Evolutionary conservation across 345 rosid genomes (phyloP).

Genomic region (Luvunga scandens): DNA sequence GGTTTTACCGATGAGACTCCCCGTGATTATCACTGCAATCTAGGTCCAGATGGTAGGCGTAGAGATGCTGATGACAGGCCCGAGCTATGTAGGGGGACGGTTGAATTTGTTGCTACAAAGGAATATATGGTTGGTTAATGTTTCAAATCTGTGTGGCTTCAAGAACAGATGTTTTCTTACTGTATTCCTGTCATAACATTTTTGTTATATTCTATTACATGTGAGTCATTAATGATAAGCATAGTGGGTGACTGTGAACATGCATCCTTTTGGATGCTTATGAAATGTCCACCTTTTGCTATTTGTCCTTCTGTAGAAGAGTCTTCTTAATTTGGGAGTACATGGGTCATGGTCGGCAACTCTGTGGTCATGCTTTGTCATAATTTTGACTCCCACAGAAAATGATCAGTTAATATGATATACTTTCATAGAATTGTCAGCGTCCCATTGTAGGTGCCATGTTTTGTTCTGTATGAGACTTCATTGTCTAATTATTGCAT

Average conservation of each 20-base stretch:
- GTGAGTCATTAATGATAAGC: background rate
- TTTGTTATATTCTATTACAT: background rate
- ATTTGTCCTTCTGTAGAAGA: background rate
- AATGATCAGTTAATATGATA: background rate
- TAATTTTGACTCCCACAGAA: background rate
- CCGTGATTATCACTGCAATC: slow-evolving; percentile 63
- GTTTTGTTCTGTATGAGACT: background rate
- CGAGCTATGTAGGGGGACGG: slow-evolving; percentile 66
- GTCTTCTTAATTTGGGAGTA: background rate
- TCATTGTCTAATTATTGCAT: background rate
- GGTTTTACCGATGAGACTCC: slow-evolving; percentile 66
- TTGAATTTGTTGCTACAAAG: slow-evolving; percentile 82
- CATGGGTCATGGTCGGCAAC: background rate
- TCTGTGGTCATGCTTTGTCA: background rate
- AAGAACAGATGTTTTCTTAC: background rate
- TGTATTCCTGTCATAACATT: background rate
- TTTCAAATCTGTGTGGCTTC: slow-evolving; percentile 1
- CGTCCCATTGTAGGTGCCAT: background rate
- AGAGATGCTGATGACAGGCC: slow-evolving; percentile 76
- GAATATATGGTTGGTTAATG: slow-evolving; percentile 79
- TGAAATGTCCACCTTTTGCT: background rate
- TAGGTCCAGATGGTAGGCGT: slow-evolving; percentile 70
- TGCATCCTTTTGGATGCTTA: background rate
- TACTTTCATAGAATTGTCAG: background rate
- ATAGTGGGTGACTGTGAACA: background rate